phyloP scores from a whole-genome alignment of 2,329 filamentous ascomycete genomes.

The Cercospora sp. region DNA sequence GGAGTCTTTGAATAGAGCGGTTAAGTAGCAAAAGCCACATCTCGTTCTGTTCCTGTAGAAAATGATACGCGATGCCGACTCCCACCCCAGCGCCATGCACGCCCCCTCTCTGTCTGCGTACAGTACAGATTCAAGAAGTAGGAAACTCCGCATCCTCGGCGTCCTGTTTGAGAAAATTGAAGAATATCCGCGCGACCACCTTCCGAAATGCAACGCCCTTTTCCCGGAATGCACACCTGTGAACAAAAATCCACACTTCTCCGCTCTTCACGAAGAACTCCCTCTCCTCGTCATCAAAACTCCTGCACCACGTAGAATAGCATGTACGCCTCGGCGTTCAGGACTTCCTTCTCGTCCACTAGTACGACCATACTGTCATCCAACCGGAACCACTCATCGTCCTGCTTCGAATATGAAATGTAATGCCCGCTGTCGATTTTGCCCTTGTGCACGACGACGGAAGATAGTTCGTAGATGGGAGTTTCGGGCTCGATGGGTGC shows the following conservation, averaged over 20 bases:
- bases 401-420: constrained; percentile 81
- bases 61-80: not conserved
- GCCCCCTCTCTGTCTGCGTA: constrained; percentile 6
- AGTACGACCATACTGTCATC: constrained; percentile 91
- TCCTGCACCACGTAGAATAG: constrained; percentile 66
- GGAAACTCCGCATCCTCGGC: not conserved
- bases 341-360: constrained; percentile 79
- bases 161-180: not conserved
- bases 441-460: constrained; percentile 89
- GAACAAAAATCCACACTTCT: not conserved
- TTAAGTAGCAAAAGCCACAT: not conserved
- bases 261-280: not conserved
- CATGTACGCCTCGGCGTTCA: constrained; percentile 83
- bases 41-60: not conserved
- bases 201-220: too few species aligned
- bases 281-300: constrained; percentile 6
- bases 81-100: not conserved
- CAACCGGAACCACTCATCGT: constrained; percentile 89
- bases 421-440: constrained; percentile 93
- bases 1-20: too few species aligned
- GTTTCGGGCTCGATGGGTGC: constrained; percentile 36
- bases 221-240: not conserved
- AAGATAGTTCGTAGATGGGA: constrained; percentile 82
- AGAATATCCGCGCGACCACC: too few species aligned
- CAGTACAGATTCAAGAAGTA: not conserved